Conservation (phyloP, 768 basidiomycete genomes). For the Termitomyces eurrhizus region DNA sequence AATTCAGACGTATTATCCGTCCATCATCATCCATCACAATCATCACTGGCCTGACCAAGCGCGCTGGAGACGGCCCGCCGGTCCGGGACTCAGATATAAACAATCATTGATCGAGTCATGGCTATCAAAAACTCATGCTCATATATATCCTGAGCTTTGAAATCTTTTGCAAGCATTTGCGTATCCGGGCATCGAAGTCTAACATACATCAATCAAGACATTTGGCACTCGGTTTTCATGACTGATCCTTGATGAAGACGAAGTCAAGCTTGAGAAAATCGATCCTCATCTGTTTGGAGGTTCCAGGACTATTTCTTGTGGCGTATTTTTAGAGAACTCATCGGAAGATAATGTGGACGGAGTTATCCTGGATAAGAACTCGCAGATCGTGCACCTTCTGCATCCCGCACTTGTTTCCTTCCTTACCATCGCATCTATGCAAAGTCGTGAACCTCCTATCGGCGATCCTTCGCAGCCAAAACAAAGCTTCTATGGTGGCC, state of each 20-base stretch:
- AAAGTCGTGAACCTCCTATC: neutral
- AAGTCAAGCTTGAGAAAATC: neutral
- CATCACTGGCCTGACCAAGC: neutral
- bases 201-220: neutral
- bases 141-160: neutral
- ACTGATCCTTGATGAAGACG: neutral
- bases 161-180: neutral
- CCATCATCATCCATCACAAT: no score
- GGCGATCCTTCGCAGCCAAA: neutral
- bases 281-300: neutral
- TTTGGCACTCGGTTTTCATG: neutral
- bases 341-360: neutral
- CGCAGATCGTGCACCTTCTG: neutral
- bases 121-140: neutral
- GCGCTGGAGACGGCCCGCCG: neutral
- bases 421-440: neutral
- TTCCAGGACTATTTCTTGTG: neutral
- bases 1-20: neutral
- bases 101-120: neutral
- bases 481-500: conserved; percentile 1
- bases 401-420: neutral
- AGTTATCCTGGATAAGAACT: neutral
- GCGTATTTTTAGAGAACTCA: neutral
- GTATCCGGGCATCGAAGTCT: neutral
- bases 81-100: neutral